A percentile compares a stretch with the other conserved stretches of the same genome.
Evolutionary conservation across 1,139 yeast genomes (phyloP).

Genomic region (Blastobotrys petasosporus): DNA sequence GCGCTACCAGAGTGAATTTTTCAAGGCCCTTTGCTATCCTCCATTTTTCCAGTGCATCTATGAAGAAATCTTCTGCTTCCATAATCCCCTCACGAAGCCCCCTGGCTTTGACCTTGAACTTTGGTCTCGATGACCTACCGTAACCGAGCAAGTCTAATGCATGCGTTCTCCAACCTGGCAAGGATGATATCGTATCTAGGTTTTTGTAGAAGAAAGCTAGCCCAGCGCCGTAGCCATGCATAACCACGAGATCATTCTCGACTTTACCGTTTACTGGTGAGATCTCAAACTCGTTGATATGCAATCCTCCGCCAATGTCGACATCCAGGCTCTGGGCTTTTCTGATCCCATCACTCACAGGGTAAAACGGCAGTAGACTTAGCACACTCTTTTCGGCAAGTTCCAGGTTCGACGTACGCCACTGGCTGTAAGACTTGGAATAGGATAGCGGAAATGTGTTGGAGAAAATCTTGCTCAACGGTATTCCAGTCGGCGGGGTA

Average conservation of each 20-base stretch:
- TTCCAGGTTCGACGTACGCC: slow-evolving; percentile 35
- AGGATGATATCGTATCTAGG: slow-evolving; percentile 43
- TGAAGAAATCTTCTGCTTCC: slow-evolving; percentile 66
- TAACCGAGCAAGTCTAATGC: slow-evolving; percentile 81
- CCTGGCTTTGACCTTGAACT: slow-evolving; percentile 33
- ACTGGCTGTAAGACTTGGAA: slow-evolving; percentile 41
- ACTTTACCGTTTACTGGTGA: slow-evolving; percentile 22
- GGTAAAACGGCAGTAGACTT: slow-evolving; percentile 55
- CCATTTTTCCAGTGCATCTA: slow-evolving; percentile 85
- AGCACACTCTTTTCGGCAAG: slow-evolving; percentile 42
- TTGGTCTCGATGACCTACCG: slow-evolving; percentile 71
- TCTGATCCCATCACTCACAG: slow-evolving; percentile 44
- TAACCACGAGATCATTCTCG: slow-evolving; percentile 44
- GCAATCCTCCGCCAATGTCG: slow-evolving; percentile 41
- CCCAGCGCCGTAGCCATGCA: slow-evolving; percentile 93
- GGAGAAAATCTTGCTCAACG: slow-evolving; percentile 27
- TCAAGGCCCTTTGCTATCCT: slow-evolving; percentile 45
- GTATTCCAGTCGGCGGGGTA: slow-evolving; percentile 33
- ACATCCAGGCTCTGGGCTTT: slow-evolving; percentile 47
- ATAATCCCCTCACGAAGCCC: slow-evolving; percentile 29
- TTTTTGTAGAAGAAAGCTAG: slow-evolving; percentile 80
- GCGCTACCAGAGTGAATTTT: slow-evolving; percentile 73
- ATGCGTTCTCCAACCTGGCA: slow-evolving; percentile 48
- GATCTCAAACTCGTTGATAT: slow-evolving; percentile 53
- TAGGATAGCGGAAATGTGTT: slow-evolving; percentile 35